Conservation (phyloP, 2,329 filamentous ascomycete genomes). For the Nothomitra cinnamomea region DNA sequence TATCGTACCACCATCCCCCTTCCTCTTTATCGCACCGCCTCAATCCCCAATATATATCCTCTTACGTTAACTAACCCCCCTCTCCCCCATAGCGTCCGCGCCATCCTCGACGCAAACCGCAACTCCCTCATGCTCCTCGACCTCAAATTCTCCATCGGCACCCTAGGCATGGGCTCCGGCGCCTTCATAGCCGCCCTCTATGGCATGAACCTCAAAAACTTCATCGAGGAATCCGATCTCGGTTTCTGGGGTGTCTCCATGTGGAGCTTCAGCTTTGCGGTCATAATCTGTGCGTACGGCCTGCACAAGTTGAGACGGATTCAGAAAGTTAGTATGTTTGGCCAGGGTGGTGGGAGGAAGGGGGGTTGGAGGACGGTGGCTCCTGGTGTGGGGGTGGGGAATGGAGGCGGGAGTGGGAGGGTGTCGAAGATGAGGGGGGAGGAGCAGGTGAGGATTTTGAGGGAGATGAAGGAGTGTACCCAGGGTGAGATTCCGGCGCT, state of each 20-base stretch:
- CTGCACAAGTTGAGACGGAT: constrained; percentile 69
- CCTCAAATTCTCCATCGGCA: constrained; percentile 89
- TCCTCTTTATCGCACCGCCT: too few relatives aligned
- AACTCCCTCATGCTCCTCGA: constrained; percentile 97
- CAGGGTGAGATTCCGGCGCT: not conserved
- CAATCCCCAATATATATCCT: not conserved
- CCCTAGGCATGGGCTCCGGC: constrained; percentile 82
- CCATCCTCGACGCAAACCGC: constrained; percentile 92
- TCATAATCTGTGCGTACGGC: constrained; percentile 68
- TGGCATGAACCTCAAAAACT: constrained; percentile 98
- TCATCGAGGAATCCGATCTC: constrained; percentile 82
- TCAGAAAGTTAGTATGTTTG: constrained; percentile 78
- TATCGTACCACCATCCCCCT: too few relatives aligned
- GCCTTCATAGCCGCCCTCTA: constrained; percentile 98
- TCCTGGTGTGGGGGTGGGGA: not conserved
- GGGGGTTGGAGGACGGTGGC: not conserved
- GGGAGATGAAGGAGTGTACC: not conserved
- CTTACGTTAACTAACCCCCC: constrained; percentile 13
- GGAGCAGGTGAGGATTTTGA: not conserved
- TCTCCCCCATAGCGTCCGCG: constrained; percentile 42
- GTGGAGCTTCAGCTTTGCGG: constrained; percentile 53
- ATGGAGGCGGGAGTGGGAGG: not conserved
- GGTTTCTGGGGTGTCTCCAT: constrained; percentile 66
- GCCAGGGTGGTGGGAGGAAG: constrained; percentile 26
- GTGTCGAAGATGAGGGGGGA: too few relatives aligned